A percentile compares a stretch with the other conserved stretches of the same genome.
These are phyloP conservation scores for Penicillium janthinellum DNA, from an alignment of 2,329 filamentous ascomycete genomes.

Conservation along the genomic window DNA sequence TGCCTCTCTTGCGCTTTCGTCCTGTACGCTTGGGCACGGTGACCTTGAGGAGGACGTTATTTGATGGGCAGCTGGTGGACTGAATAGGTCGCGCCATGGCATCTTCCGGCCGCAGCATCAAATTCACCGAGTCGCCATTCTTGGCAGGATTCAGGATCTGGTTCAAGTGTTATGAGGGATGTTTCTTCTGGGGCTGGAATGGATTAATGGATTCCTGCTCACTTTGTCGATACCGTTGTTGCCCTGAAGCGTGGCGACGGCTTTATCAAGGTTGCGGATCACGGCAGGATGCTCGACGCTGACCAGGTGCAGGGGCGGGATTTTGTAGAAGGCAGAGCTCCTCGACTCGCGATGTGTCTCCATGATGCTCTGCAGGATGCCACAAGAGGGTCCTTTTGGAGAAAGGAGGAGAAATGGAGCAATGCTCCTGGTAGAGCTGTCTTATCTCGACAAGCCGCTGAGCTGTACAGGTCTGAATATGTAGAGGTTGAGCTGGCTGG, in stretches of 20 bases:
- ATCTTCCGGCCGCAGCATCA: conserved; percentile 80
- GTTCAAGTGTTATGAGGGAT: conserved; percentile 8
- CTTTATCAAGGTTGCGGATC: conserved; percentile 65
- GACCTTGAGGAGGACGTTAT: conserved; percentile 84
- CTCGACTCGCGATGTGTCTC: conserved; percentile 24
- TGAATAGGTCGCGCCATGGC: conserved; percentile 75
- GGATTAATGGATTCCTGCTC: neutral
- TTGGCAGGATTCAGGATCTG: conserved; percentile 51
- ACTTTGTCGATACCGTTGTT: conserved; percentile 55
- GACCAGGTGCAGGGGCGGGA: conserved; percentile 58
- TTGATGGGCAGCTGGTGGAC: conserved; percentile 73
- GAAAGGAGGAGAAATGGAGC: neutral
- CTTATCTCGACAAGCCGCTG: neutral
- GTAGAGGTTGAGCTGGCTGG: neutral
- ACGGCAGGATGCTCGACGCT: conserved; percentile 69
- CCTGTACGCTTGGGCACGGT: conserved; percentile 85
- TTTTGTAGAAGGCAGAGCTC: conserved; percentile 51
- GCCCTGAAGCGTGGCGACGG: conserved; percentile 64
- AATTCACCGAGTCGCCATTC: conserved; percentile 56
- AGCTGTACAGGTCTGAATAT: neutral
- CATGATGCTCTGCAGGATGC: conserved; percentile 17
- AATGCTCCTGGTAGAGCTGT: neutral
- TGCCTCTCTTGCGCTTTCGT: conserved; percentile 80
- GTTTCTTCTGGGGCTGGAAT: neutral
- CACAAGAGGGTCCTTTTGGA: too few relatives aligned